A percentile compares a stretch with the other conserved stretches of the same genome.
phyloP scores from a whole-genome alignment of 345 rosid genomes.

The Dimocarpus longan region DNA sequence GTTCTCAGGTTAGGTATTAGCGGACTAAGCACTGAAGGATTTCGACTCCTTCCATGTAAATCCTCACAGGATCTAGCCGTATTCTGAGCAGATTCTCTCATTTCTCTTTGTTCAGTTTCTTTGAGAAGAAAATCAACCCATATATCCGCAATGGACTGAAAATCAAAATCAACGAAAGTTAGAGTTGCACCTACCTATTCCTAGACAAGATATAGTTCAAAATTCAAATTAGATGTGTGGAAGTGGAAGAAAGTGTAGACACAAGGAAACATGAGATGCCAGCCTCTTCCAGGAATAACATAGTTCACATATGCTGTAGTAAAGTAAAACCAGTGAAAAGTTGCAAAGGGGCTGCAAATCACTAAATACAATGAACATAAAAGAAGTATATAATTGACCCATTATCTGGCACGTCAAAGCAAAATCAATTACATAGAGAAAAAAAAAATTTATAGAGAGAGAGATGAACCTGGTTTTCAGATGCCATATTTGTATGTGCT shows the following conservation, averaged over 20 bases:
- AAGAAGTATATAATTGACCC: not conserved
- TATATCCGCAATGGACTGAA: constrained; percentile 88
- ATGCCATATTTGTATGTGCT: constrained; percentile 48
- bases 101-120: too few relatives aligned
- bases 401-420: not conserved
- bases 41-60: too few relatives aligned
- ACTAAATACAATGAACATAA: too few relatives aligned
- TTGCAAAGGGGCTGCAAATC: too few relatives aligned
- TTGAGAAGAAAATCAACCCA: constrained; percentile 99
- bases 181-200: not conserved
- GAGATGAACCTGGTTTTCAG: constrained; percentile 73
- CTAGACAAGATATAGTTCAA: not conserved
- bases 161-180: not conserved
- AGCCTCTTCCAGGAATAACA: not conserved
- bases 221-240: not conserved
- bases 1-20: too few relatives aligned
- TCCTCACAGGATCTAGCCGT: too few relatives aligned
- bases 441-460: not conserved
- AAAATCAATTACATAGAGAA: not conserved
- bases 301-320: too few relatives aligned
- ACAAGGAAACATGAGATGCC: not conserved
- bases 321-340: too few relatives aligned
- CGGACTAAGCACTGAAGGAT: too few relatives aligned
- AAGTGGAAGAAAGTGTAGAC: not conserved
- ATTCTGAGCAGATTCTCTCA: too few relatives aligned